A percentile compares a stretch with the other conserved stretches of the same genome.
Evolutionary conservation across 768 basidiomycete species (phyloP).

Genomic region (Termitomyces sp.): DNA sequence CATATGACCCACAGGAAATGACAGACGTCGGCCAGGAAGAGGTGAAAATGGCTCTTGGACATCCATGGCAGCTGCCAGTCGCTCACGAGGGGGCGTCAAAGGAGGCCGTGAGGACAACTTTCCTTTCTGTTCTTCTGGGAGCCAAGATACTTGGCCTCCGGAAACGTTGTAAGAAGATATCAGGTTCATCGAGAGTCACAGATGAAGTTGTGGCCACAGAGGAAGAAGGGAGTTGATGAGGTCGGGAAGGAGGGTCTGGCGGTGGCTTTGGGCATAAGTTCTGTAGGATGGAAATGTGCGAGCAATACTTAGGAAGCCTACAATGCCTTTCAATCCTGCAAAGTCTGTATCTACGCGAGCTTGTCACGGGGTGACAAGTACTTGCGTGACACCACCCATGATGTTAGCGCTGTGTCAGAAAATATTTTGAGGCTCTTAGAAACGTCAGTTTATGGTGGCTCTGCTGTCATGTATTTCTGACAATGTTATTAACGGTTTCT

Average conservation of each 20-base stretch:
- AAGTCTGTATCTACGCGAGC: too few species aligned
- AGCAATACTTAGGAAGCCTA: background rate
- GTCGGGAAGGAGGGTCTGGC: slow-evolving; percentile 60
- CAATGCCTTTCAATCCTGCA: too few species aligned
- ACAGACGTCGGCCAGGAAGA: slow-evolving; percentile 44
- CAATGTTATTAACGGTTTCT: too few species aligned
- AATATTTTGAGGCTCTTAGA: too few species aligned
- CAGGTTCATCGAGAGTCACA: slow-evolving; percentile 55
- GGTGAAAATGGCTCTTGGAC: slow-evolving; percentile 33
- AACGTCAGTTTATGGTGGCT: too few species aligned
- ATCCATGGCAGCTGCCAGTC: slow-evolving; percentile 39
- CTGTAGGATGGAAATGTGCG: background rate
- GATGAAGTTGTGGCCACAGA: slow-evolving; percentile 44
- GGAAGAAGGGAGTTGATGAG: slow-evolving; percentile 58
- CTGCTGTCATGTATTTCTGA: too few species aligned
- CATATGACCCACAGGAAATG: slow-evolving; percentile 52
- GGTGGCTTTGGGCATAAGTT: slow-evolving; percentile 53
- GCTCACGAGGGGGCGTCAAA: slow-evolving; percentile 52
- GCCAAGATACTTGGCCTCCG: slow-evolving; percentile 64
- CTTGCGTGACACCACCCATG: too few species aligned
- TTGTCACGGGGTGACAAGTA: too few species aligned
- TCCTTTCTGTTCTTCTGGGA: slow-evolving; percentile 34
- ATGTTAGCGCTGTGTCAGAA: too few species aligned
- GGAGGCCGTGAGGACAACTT: slow-evolving; percentile 30
- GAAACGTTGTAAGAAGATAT: slow-evolving; percentile 56